Evolutionary conservation across 192 early-diverging fungal genomes (phyloP).

Genomic region (Dissophora ornata): DNA sequence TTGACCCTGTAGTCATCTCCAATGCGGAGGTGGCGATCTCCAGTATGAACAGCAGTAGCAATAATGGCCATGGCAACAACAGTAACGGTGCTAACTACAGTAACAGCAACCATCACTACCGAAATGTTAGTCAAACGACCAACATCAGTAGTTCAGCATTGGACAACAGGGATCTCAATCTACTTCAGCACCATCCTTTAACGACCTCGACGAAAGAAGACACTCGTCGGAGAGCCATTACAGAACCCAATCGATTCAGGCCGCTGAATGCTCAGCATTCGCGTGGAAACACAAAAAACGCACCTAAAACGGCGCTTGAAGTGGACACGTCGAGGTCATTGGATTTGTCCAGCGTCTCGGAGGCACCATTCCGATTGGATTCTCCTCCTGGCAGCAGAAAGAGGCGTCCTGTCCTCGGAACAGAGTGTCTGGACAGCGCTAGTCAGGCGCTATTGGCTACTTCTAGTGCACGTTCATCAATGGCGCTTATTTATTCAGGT

Average conservation of each 20-base stretch:
- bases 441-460: constrained; percentile 37
- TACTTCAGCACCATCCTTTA: constrained; percentile 14
- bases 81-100: no score
- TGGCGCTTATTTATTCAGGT: constrained; percentile 35
- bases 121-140: no score
- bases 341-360: constrained; percentile 36
- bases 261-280: constrained; percentile 13
- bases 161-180: background rate
- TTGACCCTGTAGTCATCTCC: constrained; percentile 34
- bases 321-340: background rate
- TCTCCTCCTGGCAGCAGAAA: constrained; percentile 23
- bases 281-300: background rate
- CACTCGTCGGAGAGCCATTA: constrained; percentile 38
- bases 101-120: no score
- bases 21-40: constrained; percentile 37
- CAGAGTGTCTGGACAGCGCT: constrained; percentile 45
- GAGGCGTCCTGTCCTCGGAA: constrained; percentile 38
- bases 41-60: constrained; percentile 2
- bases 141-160: background rate
- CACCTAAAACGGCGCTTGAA: constrained; percentile 1
- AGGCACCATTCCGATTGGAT: constrained; percentile 24
- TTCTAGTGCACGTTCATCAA: constrained; percentile 49
- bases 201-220: constrained; percentile 17
- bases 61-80: background rate
- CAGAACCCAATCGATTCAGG: constrained; percentile 29